Evolutionary conservation across 768 basidiomycete genomes (phyloP), one percentile per base, ranked within the genome.

Genomic region (Calvatia gigantea): DNA sequence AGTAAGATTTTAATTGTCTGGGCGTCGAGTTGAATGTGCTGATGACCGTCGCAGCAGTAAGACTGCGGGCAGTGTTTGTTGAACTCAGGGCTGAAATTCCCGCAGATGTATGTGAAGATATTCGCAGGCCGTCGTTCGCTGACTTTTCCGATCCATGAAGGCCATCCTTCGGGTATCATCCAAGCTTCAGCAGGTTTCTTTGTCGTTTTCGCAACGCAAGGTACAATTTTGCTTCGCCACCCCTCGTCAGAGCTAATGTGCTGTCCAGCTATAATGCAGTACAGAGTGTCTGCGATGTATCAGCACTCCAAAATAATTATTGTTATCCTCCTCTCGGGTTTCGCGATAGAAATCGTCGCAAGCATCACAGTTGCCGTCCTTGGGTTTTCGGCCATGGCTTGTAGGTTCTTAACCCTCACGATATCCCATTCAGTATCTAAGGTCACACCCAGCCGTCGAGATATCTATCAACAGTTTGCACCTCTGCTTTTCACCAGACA

Each of bases 131-230:
- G 35, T 4, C 35, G 35, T 9, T 37, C n/a, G n/a, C 12, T 37
- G n/a, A 2, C 8, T 37, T 11, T 12, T 3, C 35, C 11, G 8
- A 37, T 37, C 35, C 25, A n/a, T 45, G 23, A 11, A 48, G 46
- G 46, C 19, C 29, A 23, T 11, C 46, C 46, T 6, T 48, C 46
- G 6, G 46, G 46, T 6, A 32, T n/a, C 21, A 32, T 33, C 14
- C 46, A 48, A 33, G 46, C 46, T n/a, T n/a, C 19, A 19, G 46
- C 46, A n/a, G 46, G 46, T 6, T 48, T 48, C 19, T 17, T 48
- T 11, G 46, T 48, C 15, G 2, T 48, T 12, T 48, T 48, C 14
- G 31, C 46, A 6, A 48, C 32, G 6, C 46, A 48, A 48, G 46
- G 46, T 32, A 48, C n/a, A n/a, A n/a, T 3, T 32, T 19, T 8